A percentile compares a stretch with the other conserved stretches of the same genome.
Evolutionary conservation across 257 asterid genomes (phyloP).

Genomic region (Przewalskia tangutica): DNA sequence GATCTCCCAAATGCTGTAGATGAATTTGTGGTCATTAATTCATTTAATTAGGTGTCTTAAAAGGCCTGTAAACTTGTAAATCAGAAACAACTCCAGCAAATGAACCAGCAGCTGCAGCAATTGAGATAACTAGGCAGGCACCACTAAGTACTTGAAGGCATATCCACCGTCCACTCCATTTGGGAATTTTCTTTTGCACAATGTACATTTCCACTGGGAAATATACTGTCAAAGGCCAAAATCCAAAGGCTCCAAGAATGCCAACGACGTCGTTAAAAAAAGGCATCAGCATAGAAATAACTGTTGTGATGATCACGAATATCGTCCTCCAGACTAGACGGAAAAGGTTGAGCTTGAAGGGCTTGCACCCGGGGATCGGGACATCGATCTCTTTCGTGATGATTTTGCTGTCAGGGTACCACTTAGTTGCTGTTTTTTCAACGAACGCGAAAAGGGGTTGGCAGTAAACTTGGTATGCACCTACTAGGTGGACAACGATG

Average conservation of each 20-base stretch:
- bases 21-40: no score
- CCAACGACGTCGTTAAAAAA: slow-evolving; percentile 26
- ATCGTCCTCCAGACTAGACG: slow-evolving; percentile 20
- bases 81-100: slow-evolving; percentile 19
- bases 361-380: slow-evolving; percentile 8
- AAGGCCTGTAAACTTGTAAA: slow-evolving; percentile 13
- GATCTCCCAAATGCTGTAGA: not conserved
- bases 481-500: slow-evolving; percentile 23
- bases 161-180: slow-evolving; percentile 18
- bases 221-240: slow-evolving; percentile 25
- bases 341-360: slow-evolving; percentile 14
- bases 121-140: slow-evolving; percentile 16
- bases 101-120: slow-evolving; percentile 27
- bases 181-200: slow-evolving; percentile 14
- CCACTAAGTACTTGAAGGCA: slow-evolving; percentile 14
- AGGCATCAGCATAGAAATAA: slow-evolving; percentile 23
- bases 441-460: slow-evolving; percentile 26
- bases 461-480: slow-evolving; percentile 28
- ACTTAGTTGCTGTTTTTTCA: slow-evolving; percentile 8
- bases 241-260: slow-evolving; percentile 17
- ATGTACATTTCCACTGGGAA: slow-evolving; percentile 28
- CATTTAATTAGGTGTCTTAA: not conserved
- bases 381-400: slow-evolving; percentile 12
- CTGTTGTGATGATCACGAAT: slow-evolving; percentile 15
- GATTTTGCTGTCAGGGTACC: slow-evolving; percentile 12